A percentile compares a stretch with the other conserved stretches of the same genome.
These are phyloP conservation scores for Coemansia sp. DNA, from an alignment of 192 early-diverging fungal genomes.

Conservation along the genomic window DNA sequence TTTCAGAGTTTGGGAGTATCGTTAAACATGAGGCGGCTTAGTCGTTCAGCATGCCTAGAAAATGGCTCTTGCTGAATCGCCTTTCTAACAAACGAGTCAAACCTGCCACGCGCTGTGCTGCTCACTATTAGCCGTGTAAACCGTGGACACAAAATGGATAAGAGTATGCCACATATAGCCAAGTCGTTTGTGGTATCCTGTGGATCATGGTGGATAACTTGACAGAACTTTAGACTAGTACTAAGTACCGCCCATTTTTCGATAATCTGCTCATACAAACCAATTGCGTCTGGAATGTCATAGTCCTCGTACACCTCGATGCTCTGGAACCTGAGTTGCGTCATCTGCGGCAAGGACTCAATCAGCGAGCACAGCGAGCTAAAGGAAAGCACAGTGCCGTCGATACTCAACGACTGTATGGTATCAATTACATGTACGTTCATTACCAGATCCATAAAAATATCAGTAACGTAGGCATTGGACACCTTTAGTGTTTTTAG, in stretches of 20 bases:
- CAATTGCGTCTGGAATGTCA: slow-evolving; percentile 1
- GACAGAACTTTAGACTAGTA: not conserved
- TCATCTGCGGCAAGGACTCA: slow-evolving; percentile 5
- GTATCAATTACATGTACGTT: not conserved
- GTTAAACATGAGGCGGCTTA: slow-evolving; percentile 5
- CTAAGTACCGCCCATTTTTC: not conserved
- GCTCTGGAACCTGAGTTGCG: not conserved
- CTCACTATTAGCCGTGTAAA: slow-evolving; percentile 1
- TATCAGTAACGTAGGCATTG: not conserved
- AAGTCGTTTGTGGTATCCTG: slow-evolving; percentile 3
- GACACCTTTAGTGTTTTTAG: not conserved
- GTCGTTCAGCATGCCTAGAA: not conserved
- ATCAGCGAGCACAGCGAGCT: slow-evolving; percentile 6
- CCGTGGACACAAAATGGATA: slow-evolving; percentile 3
- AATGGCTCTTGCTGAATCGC: slow-evolving; percentile 4
- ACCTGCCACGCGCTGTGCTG: not conserved
- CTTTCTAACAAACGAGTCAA: slow-evolving; percentile 1
- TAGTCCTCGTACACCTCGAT: slow-evolving; percentile 9
- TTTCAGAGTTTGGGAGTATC: not conserved
- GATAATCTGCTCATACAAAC: slow-evolving; percentile 1
- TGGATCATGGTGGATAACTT: not conserved
- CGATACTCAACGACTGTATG: not conserved
- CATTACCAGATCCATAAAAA: slow-evolving; percentile 9
- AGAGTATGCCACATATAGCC: slow-evolving; percentile 6
- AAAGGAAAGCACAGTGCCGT: not conserved